Evolutionary conservation across 441 rosid species (phyloP).

Genomic region (Bruguiera hainesii): DNA sequence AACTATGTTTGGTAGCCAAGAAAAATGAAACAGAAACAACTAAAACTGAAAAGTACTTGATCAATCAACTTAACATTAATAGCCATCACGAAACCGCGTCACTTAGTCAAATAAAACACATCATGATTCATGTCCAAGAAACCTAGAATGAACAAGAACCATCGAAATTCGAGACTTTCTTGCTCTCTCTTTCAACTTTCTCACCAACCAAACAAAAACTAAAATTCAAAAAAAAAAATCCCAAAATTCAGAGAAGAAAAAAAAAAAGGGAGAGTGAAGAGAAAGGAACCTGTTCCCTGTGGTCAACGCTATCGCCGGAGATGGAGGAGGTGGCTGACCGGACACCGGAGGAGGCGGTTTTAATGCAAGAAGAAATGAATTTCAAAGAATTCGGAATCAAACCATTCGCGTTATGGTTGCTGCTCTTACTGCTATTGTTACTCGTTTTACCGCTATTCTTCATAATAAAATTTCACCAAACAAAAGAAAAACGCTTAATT

Average conservation of each 20-base stretch:
- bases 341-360: slow-evolving; percentile 89
- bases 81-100: too few relatives aligned
- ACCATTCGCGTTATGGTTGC: slow-evolving; percentile 42
- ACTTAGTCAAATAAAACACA: too few relatives aligned
- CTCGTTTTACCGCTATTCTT: slow-evolving; percentile 51
- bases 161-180: not conserved
- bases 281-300: slow-evolving; percentile 65
- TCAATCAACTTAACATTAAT: too few relatives aligned
- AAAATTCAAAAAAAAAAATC: slow-evolving; percentile 6
- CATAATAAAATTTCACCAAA: slow-evolving; percentile 43
- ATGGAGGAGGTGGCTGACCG: slow-evolving; percentile 88
- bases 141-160: too few relatives aligned
- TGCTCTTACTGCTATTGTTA: slow-evolving; percentile 29
- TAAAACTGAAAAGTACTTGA: too few relatives aligned
- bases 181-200: slow-evolving; percentile 5
- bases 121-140: too few relatives aligned
- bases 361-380: slow-evolving; percentile 80
- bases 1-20: too few relatives aligned
- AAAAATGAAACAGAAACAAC: too few relatives aligned
- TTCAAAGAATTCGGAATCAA: slow-evolving; percentile 73
- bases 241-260: not conserved
- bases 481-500: not conserved
- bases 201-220: slow-evolving; percentile 16
- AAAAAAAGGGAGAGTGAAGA: not conserved
- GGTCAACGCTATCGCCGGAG: slow-evolving; percentile 50